These are phyloP conservation scores for Magnolia kwangsiensis DNA, from an alignment of 164 flowering plant species.

Conservation along the genomic window DNA sequence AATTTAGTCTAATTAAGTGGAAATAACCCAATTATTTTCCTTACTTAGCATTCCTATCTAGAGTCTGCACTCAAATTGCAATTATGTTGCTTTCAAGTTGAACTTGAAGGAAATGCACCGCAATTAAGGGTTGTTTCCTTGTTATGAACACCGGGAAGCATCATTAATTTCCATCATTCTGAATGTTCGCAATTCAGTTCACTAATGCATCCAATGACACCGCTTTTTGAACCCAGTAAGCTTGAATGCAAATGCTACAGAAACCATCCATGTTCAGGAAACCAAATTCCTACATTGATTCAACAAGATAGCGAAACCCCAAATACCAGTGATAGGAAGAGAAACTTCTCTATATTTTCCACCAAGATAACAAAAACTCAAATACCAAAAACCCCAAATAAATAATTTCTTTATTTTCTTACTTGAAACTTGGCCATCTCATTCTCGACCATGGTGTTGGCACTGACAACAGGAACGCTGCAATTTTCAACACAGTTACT, in stretches of 20 bases:
- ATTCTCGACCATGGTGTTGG: conserved; percentile 65
- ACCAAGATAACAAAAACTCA: not conserved
- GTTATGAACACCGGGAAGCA: too few species aligned
- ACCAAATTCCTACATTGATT: not conserved
- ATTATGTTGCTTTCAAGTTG: too few species aligned
- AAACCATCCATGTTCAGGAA: not conserved
- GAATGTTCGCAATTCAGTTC: too few species aligned
- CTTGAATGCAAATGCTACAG: not conserved
- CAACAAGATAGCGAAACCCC: not conserved
- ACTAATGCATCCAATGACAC: too few species aligned
- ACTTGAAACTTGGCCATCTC: conserved; percentile 97
- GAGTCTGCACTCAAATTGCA: not conserved
- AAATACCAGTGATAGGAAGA: not conserved
- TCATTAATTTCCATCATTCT: too few species aligned
- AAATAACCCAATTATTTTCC: not conserved
- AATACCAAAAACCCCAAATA: not conserved
- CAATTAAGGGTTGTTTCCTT: too few species aligned
- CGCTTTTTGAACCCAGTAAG: not conserved
- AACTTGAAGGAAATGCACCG: too few species aligned
- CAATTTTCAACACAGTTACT: conserved; percentile 81
- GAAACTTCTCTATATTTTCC: not conserved
- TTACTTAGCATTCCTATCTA: not conserved
- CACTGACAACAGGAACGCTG: conserved; percentile 72
- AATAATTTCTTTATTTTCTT: conserved; percentile 5
- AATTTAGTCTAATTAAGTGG: not conserved